Evolutionary conservation across 768 basidiomycete species (phyloP), one percentile per base, ranked within the genome.

Genomic region (Mycena maculata): DNA sequence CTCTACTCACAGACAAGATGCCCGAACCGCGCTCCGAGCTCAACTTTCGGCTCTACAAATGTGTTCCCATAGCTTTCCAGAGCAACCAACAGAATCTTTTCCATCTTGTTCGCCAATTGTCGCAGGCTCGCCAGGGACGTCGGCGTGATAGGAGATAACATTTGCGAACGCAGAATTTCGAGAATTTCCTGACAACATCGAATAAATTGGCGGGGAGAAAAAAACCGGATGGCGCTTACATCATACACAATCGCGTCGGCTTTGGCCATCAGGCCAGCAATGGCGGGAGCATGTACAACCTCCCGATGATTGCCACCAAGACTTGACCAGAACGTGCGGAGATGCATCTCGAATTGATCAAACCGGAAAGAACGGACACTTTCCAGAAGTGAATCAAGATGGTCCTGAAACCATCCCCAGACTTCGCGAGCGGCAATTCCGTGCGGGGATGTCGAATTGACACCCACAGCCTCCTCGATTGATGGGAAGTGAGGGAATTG

Each of bases 401-500:
- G 95, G 63, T 94, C 92, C 77, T 93, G 91, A 84, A 97, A 97
- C 90, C 93, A 94, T 31, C 84, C 86, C 95, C 95, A 97, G 8
- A 94, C 92, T 77, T 94, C 93, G 71, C 92, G 88, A 30, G 92
- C 94, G 66, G 90, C 90, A 23, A 93, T 85, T 60, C 89, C 87
- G 71, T 95, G 91, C 30, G 92, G 83, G 49, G 92, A 87, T n/a
- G 90, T 87, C 13, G 91, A 91, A 73, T 83, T 90, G 28, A 87
- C 83, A 52, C 90, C 91, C 41, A 94, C 86, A 23, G 93, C 93
- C 79, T 95, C 94, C 67, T 93, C 93, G 69, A 95, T 92, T 50
- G 88, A 89, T 3, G 94, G 94, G 80, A 95, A 96, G 71, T 91
- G 88, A 0, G 90, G 85, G 72, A 94, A 82, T 60, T 91, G 90